Base-by-base conservation (phyloP, 441 rosid species). In the Geranium incanum region DNA sequence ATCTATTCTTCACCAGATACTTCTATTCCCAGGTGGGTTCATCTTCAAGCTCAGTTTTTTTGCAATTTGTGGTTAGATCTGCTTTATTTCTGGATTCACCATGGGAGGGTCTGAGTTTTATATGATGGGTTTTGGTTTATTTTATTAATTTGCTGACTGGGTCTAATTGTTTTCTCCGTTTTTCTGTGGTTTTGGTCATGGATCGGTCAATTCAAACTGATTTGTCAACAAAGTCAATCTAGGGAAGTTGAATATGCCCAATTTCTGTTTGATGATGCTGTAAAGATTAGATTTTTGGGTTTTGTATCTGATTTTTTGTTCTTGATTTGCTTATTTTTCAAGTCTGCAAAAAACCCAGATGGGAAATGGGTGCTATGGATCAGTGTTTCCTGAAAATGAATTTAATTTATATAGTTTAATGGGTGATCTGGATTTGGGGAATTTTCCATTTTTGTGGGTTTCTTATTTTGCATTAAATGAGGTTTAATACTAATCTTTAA, bases 141-240 rank as follows among this genome's bases (percentile, higher is more conserved):
- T 52, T 13, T 52, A 52, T 52, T 52, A 15, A 52, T 52, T 52
- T 48, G 57, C 15, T 48, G 57, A 48, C 57, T n/a, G 57, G 57
- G 57, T 48, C n/a, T 48, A 0, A 12, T 13, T 48, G 4, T 11
- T 48, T 12, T 12, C 12, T 12, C 12, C 57, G 6, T 48, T 9
- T 13, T 48, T 48, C 15, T 12, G n/a, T 13, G 59, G 15, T 52
- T 52, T 52, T n/a, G 16, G 5, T 52, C 18, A 4, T n/a, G 59
- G 59, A 52, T 52, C 59, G 18, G 59, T 52, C 59, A 11, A 0
- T 11, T 4, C 18, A 52, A 52, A n/a, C 18, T 52, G 3, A 52
- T 52, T 13, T 9, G 59, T 52, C 33, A 28, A 13, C 1, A 16
- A 5, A 52, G 59, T 52, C 59, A 52, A 41, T 41, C 2, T 8